These are phyloP conservation scores for Talaromyces piceae DNA, from an alignment of 2,329 filamentous ascomycete species.

Conservation along the genomic window DNA sequence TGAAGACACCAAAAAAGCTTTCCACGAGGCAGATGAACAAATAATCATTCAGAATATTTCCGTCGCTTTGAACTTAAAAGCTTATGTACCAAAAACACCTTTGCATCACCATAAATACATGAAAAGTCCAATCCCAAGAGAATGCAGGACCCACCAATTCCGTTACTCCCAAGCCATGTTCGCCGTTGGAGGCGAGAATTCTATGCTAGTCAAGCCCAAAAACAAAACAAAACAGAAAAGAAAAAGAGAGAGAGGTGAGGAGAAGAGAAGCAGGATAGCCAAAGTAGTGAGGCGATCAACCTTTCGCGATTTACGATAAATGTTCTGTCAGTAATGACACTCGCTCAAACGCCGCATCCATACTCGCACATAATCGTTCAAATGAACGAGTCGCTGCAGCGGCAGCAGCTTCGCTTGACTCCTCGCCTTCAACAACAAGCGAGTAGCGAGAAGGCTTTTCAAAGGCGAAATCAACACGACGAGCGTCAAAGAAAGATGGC, in stretches of 20 bases:
- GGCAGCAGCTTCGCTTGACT: slow-evolving; percentile 17
- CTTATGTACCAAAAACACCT: background rate
- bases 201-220: slow-evolving; percentile 1
- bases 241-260: slow-evolving; percentile 13
- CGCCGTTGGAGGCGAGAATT: background rate
- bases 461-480: slow-evolving; percentile 47
- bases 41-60: background rate
- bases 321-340: slow-evolving; percentile 34
- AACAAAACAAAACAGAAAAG: slow-evolving; percentile 17
- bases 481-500: slow-evolving; percentile 35
- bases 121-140: background rate
- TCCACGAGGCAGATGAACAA: background rate
- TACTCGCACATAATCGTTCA: slow-evolving; percentile 30
- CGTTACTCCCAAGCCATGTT: background rate
- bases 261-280: background rate
- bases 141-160: background rate
- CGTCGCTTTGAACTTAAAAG: background rate
- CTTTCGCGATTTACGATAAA: slow-evolving; percentile 15
- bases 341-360: slow-evolving; percentile 37
- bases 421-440: slow-evolving; percentile 47
- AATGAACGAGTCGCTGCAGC: slow-evolving; percentile 27
- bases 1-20: background rate
- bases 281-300: background rate
- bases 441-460: slow-evolving; percentile 61
- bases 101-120: background rate